phyloP scores from a whole-genome alignment of 1,284 basidiomycete species.

The Moesziomyces antarcticus region DNA sequence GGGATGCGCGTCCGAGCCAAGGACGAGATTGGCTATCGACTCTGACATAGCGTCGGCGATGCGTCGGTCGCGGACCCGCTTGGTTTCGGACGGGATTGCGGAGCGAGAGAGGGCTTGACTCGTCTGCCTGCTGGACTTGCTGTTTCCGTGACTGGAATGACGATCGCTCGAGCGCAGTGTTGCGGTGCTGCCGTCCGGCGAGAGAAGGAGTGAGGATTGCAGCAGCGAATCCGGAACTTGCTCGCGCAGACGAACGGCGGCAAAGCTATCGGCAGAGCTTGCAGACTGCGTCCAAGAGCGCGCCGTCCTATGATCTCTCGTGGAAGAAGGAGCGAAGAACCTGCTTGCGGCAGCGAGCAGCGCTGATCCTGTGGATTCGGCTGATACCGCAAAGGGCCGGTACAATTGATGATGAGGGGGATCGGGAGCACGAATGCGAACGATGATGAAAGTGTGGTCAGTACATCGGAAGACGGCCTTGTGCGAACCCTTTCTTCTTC shows the following conservation, averaged over 20 bases:
- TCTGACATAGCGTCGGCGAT: slow-evolving; percentile 30
- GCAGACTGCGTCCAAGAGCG: neutral
- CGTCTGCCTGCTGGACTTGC: neutral
- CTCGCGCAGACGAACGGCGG: neutral
- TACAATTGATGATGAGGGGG: no score
- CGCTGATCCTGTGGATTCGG: neutral
- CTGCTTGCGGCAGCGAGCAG: slow-evolving; percentile 12
- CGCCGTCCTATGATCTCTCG: neutral
- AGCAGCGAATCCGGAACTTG: slow-evolving; percentile 21
- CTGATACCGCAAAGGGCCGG: no score
- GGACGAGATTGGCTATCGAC: slow-evolving; percentile 42
- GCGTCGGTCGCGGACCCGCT: slow-evolving; percentile 32
- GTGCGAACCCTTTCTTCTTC: neutral
- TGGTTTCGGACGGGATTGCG: slow-evolving; percentile 36
- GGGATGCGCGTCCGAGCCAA: slow-evolving; percentile 22
- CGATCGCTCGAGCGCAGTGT: slow-evolving; percentile 15
- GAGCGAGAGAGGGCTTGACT: neutral
- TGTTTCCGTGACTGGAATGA: neutral
- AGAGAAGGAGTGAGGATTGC: slow-evolving; percentile 27
- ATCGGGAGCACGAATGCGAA: neutral
- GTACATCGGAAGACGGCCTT: neutral
- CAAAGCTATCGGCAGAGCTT: slow-evolving; percentile 4
- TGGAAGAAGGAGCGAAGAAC: slow-evolving; percentile 3
- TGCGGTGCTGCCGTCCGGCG: slow-evolving; percentile 14
- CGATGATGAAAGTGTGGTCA: slow-evolving; percentile 1